A percentile compares a stretch with the other conserved stretches of the same genome.
These are phyloP conservation scores for Dothistroma pini DNA, from an alignment of 2,329 filamentous ascomycete genomes.

Conservation along the genomic window DNA sequence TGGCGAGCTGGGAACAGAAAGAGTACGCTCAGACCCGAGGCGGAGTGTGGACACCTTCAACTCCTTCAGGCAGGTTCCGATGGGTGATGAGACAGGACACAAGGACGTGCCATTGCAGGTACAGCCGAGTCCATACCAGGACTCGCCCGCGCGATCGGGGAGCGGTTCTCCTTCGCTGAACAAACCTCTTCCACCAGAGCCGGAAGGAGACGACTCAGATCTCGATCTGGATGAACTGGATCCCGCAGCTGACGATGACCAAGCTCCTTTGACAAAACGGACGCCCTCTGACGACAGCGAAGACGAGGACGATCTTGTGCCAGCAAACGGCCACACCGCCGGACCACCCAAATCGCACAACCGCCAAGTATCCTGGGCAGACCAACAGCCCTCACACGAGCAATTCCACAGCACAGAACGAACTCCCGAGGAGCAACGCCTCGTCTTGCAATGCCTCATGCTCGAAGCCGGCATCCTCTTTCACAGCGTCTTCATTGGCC, in stretches of 20 bases:
- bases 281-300: constrained; percentile 13
- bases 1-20: constrained; percentile 10
- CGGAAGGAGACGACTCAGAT: constrained; percentile 32
- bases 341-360: constrained; percentile 14
- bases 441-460: constrained; percentile 68
- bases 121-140: constrained; percentile 22
- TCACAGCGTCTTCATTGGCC: constrained; percentile 72
- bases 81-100: constrained; percentile 15
- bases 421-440: constrained; percentile 52
- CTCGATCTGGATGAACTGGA: constrained; percentile 37
- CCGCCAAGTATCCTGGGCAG: constrained; percentile 23
- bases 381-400: constrained; percentile 9
- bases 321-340: constrained; percentile 15
- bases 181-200: constrained; percentile 32
- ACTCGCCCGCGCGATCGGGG: constrained; percentile 12
- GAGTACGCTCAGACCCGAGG: constrained; percentile 11
- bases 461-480: constrained; percentile 76
- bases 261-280: constrained; percentile 23
- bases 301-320: constrained; percentile 11
- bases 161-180: constrained; percentile 22
- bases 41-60: constrained; percentile 27
- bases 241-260: constrained; percentile 21
- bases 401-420: constrained; percentile 13
- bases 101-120: constrained; percentile 18
- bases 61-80: constrained; percentile 26